phyloP scores from a whole-genome alignment of 2,329 filamentous ascomycete species.

The Botrytis galanthina region DNA sequence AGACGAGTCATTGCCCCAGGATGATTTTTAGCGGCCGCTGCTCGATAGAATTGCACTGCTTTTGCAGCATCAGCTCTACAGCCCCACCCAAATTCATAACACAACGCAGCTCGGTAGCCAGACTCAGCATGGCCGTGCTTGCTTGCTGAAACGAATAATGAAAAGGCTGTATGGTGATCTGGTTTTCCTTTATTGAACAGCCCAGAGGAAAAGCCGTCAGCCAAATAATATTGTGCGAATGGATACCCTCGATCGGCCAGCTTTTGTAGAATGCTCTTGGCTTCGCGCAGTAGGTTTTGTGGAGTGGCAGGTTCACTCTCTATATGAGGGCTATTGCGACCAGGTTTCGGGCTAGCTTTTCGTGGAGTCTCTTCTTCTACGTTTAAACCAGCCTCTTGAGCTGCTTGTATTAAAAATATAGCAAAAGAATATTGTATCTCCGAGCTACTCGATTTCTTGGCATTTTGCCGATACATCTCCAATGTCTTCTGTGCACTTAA shows the following conservation, averaged over 20 bases:
- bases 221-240: constrained; percentile 97
- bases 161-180: constrained; percentile 88
- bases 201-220: constrained; percentile 89
- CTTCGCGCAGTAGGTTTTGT: constrained; percentile 76
- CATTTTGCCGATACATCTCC: constrained; percentile 95
- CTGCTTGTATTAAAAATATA: constrained; percentile 86
- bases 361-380: constrained; percentile 38
- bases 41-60: constrained; percentile 88
- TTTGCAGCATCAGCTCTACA: constrained; percentile 86
- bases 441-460: constrained; percentile 92
- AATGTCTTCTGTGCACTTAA: constrained; percentile 90
- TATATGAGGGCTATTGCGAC: constrained; percentile 47
- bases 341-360: constrained; percentile 45
- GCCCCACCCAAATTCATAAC: constrained; percentile 98
- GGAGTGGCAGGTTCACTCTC: constrained; percentile 52
- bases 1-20: constrained; percentile 92
- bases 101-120: constrained; percentile 86
- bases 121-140: constrained; percentile 98
- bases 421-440: constrained; percentile 96
- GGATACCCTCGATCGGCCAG: constrained; percentile 87
- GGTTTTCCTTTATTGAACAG: constrained; percentile 93
- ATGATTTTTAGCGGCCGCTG: constrained; percentile 88
- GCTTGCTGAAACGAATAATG: constrained; percentile 86
- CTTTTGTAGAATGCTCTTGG: constrained; percentile 82
- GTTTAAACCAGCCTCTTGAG: constrained; percentile 70